A percentile compares a stretch with the other conserved stretches of the same genome.
phyloP scores from a whole-genome alignment of 2,329 filamentous ascomycete genomes.

The Ceratocystis destructans region DNA sequence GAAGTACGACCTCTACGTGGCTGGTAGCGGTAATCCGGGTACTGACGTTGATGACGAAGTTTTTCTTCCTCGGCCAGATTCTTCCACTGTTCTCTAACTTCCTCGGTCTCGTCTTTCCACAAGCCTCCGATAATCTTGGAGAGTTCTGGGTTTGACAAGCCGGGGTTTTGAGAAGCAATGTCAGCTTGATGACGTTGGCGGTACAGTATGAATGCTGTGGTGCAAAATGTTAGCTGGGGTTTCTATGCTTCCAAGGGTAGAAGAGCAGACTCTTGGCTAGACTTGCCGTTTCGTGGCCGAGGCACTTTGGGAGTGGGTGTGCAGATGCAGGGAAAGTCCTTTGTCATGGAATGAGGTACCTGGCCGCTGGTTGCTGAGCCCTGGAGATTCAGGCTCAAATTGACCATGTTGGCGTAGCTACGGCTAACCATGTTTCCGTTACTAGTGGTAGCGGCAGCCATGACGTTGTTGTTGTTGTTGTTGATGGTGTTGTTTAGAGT shows the following conservation, averaged over 20 bases:
- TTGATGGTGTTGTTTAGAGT: background rate
- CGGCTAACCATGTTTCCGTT: conserved; percentile 7
- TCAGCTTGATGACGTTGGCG: conserved; percentile 80
- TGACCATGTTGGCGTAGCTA: conserved; percentile 28
- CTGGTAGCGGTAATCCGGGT: conserved; percentile 89
- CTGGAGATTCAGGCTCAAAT: conserved; percentile 28
- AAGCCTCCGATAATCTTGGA: conserved; percentile 92
- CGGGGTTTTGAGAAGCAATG: conserved; percentile 71
- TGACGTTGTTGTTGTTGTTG: background rate
- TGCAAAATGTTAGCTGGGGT: background rate
- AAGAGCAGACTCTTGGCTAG: background rate
- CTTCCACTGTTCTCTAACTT: conserved; percentile 77
- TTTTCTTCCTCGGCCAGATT: conserved; percentile 87
- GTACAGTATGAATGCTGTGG: conserved; percentile 89
- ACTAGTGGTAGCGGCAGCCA: background rate
- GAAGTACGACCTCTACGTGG: conserved; percentile 49
- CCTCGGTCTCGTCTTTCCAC: conserved; percentile 66
- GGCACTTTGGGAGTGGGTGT: conserved; percentile 44
- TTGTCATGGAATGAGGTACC: conserved; percentile 18
- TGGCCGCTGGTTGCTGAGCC: conserved; percentile 21
- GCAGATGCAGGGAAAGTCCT: conserved; percentile 41
- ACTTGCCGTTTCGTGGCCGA: conserved; percentile 45
- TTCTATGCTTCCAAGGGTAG: conserved; percentile 6
- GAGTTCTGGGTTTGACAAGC: conserved; percentile 85
- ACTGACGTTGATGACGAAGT: conserved; percentile 71